Evolutionary conservation across 2,329 filamentous ascomycete genomes (phyloP).

Genomic region (Teratosphaeria destructans): DNA sequence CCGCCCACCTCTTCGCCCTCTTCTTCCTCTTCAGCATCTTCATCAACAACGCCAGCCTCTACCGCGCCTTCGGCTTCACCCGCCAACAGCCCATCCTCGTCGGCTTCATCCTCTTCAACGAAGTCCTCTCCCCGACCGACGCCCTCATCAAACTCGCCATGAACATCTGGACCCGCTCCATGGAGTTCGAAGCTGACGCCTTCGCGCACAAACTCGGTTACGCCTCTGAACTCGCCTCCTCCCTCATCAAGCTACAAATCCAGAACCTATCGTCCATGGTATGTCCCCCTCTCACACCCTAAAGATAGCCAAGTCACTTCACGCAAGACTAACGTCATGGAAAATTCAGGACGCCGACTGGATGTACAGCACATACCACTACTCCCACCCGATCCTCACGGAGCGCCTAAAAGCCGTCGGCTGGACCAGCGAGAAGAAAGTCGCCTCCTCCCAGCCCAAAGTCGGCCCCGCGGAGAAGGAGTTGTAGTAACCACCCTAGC

Average conservation of each 20-base stretch:
- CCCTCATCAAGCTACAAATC: conserved; percentile 93
- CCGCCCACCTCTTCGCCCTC: conserved; percentile 93
- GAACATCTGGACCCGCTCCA: conserved; percentile 89
- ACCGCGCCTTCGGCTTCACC: conserved; percentile 81
- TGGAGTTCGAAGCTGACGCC: conserved; percentile 88
- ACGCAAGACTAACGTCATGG: background rate
- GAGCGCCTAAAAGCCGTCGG: conserved; percentile 85
- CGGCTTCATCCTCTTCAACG: conserved; percentile 94
- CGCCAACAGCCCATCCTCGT: conserved; percentile 76
- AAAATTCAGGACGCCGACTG: conserved; percentile 67
- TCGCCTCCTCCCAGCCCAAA: conserved; percentile 13
- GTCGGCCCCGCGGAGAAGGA: background rate
- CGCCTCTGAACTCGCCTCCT: conserved; percentile 68
- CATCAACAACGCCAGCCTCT: conserved; percentile 87
- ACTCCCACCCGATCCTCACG: conserved; percentile 90
- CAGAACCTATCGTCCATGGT: conserved; percentile 93
- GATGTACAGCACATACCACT: conserved; percentile 97
- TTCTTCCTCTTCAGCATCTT: conserved; percentile 96
- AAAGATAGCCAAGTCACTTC: no score
- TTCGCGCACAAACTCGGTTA: conserved; percentile 84
- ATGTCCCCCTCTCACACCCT: background rate
- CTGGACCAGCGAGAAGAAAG: conserved; percentile 62
- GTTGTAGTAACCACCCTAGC: background rate
- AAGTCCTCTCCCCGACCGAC: conserved; percentile 89
- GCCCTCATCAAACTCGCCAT: conserved; percentile 88